Base-by-base conservation (phyloP, 2,329 filamentous ascomycete species). In the Chrysosporium keratinophilum region DNA sequence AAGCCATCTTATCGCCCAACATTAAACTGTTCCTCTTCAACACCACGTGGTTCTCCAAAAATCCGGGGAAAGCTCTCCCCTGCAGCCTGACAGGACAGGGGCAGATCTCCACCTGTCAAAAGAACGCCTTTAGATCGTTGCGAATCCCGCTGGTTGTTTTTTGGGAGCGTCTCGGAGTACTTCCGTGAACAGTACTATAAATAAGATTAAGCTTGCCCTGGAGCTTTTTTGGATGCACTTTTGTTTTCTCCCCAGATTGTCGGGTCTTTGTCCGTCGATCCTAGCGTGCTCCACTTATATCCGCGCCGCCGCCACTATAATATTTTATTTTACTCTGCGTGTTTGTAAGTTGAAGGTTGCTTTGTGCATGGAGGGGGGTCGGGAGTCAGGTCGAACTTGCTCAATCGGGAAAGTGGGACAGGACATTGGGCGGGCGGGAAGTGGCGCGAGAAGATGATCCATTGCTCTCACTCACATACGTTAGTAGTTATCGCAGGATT, bases 181-280 rank as follows among this genome's bases (percentile, higher is more conserved):
- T 51, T 51, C 49, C 49, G 49, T 44, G 28, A 51, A 51, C 15
- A 20, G 10, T 34, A 37, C 23, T n/a, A n/a, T n/a, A n/a, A n/a
- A n/a, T n/a, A n/a, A n/a, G n/a, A n/a, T 28, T 28, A 28, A 28
- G 23, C 23, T 14, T 39, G n/a, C n/a, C 35, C 35, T 15, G 3
- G 12, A 39, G 11, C n/a, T 39, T 39, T 39, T 39, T 35, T 14
- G 33, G 33, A 35, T 15, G 11, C n/a, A n/a, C n/a, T n/a, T n/a
- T n/a, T n/a, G n/a, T n/a, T n/a, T 39, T 39, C 11, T 39, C 23
- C 7, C 23, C 23, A 28, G 35, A 39, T 12, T 9, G 14, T 41
- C 39, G 12, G 17, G 39, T 17, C 17, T 41, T 41, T 41, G 35
- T 41, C 7, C 7, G 39, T 19, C 12, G 23, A 46, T 46, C 43